Conservation (phyloP, 2,329 filamentous ascomycete species). For the Epichloe sibirici region DNA sequence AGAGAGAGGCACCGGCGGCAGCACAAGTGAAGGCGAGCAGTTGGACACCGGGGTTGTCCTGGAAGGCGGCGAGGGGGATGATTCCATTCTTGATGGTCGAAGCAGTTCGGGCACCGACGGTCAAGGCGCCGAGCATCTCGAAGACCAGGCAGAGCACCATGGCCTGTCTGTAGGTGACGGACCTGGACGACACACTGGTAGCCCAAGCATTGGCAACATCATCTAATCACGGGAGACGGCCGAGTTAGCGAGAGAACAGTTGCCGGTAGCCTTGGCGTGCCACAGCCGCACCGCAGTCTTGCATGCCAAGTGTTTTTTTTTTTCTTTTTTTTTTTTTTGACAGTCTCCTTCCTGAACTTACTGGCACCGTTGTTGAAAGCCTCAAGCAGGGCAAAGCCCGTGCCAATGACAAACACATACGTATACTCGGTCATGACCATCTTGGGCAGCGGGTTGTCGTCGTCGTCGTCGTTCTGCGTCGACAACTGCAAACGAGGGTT, state of each 20-base stretch:
- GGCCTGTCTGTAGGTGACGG: conserved; percentile 56
- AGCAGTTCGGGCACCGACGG: conserved; percentile 54
- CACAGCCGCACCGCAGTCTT: too few relatives aligned
- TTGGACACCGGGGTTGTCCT: conserved; percentile 49
- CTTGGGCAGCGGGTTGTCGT: conserved; percentile 16
- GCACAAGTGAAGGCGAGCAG: conserved; percentile 54
- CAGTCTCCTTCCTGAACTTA: conserved; percentile 28
- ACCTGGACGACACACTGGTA: conserved; percentile 66
- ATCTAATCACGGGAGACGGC: conserved; percentile 31
- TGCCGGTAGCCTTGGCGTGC: too few relatives aligned
- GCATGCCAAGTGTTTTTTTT: background rate
- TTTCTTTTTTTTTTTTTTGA: background rate
- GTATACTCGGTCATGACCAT: conserved; percentile 51
- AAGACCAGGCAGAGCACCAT: conserved; percentile 53
- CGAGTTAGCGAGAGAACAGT: conserved; percentile 5
- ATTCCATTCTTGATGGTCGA: conserved; percentile 70
- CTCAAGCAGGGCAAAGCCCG: conserved; percentile 62
- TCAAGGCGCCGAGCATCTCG: conserved; percentile 53
- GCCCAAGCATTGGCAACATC: conserved; percentile 81
- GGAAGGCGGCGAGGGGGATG: conserved; percentile 46
- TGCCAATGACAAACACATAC: conserved; percentile 66
- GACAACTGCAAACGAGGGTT: background rate
- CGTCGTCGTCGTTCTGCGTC: background rate
- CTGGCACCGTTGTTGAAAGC: conserved; percentile 71
- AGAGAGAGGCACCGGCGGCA: conserved; percentile 49